phyloP scores from a whole-genome alignment of 257 asterid genomes.

The Datura wrightii region DNA sequence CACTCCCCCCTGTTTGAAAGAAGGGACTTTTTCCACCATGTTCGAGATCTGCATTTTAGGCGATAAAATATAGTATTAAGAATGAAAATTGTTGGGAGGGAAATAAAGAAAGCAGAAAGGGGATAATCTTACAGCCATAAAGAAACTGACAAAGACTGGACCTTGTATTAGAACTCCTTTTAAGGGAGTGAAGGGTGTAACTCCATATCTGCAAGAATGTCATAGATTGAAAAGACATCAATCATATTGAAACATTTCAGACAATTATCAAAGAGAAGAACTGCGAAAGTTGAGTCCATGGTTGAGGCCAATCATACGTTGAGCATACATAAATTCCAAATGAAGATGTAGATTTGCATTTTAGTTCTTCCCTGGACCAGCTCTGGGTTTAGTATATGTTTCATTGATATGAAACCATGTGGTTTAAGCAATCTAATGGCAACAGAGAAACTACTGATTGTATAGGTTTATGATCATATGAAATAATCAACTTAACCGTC shows the following conservation, averaged over 20 bases:
- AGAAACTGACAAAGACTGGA: slow-evolving; percentile 79
- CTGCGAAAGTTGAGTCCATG: background rate
- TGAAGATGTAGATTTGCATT: background rate
- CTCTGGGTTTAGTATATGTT: background rate
- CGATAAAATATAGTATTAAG: slow-evolving; percentile 7
- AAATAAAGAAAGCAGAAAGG: slow-evolving; percentile 23
- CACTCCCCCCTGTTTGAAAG: slow-evolving; percentile 88
- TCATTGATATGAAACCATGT: background rate
- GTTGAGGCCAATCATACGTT: background rate
- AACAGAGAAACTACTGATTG: background rate
- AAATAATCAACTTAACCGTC: background rate
- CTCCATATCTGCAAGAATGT: slow-evolving; percentile 73
- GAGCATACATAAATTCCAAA: background rate
- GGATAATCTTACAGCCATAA: slow-evolving; percentile 79
- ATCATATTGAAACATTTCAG: background rate
- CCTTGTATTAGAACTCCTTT: slow-evolving; percentile 80
- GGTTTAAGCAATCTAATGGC: background rate
- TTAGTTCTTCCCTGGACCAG: background rate
- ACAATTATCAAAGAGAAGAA: background rate
- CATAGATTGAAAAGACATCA: background rate
- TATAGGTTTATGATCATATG: background rate
- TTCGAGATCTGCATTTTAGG: slow-evolving; percentile 61
- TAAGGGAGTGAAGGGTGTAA: slow-evolving; percentile 81
- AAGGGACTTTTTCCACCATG: slow-evolving; percentile 91
- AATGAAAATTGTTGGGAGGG: slow-evolving; percentile 2